Conservation (phyloP, 164 flowering plant genomes). For the Liriodendron chinense region DNA sequence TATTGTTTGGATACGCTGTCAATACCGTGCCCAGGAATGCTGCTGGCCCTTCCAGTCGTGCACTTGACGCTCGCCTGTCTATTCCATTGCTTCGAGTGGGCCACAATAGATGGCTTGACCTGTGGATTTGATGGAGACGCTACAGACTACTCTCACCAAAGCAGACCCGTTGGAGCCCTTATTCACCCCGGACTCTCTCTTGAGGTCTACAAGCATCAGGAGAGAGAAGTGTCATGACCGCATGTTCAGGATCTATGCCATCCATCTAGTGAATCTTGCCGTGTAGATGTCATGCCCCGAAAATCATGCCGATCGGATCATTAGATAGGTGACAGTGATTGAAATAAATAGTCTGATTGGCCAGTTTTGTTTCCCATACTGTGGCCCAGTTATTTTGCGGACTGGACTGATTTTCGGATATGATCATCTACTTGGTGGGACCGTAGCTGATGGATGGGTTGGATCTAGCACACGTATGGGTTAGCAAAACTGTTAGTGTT, state of each 20-base stretch:
- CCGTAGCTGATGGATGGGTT: too few species aligned
- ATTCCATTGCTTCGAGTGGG: background rate
- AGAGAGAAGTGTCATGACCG: background rate
- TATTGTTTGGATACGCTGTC: background rate
- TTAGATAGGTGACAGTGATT: too few species aligned
- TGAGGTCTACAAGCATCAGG: background rate
- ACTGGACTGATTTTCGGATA: too few species aligned
- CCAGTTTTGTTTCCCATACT: too few species aligned
- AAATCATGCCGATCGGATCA: too few species aligned
- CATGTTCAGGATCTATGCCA: background rate
- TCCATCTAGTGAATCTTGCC: background rate
- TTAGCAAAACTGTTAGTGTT: too few species aligned
- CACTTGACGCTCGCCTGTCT: background rate
- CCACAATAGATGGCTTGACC: background rate
- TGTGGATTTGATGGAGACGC: background rate
- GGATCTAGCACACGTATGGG: too few species aligned
- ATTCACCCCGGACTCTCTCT: background rate
- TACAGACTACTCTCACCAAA: background rate
- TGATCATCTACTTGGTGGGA: too few species aligned
- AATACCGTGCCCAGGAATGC: background rate
- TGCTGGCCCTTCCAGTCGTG: background rate
- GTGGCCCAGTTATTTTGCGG: too few species aligned
- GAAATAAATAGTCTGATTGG: too few species aligned
- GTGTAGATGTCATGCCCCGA: too few species aligned
- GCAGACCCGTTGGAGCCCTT: background rate